Evolutionary conservation across 495 filamentous ascomycete genomes (phyloP).

Genomic region (Parathielavia hyrcaniae): DNA sequence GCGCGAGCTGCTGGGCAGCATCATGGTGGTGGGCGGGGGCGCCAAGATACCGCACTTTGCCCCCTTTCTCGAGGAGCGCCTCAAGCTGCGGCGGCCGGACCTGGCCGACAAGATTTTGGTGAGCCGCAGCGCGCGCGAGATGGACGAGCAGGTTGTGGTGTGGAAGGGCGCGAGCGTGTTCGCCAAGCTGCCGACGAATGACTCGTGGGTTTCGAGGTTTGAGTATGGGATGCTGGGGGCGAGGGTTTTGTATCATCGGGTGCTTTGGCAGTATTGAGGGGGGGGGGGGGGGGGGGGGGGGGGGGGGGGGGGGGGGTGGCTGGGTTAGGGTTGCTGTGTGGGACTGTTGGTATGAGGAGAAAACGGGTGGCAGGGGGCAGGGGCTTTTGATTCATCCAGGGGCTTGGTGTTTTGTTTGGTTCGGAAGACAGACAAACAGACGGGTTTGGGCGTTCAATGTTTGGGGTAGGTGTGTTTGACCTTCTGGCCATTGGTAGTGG

Average conservation of each 20-base stretch:
- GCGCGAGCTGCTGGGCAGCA: constrained; percentile 81
- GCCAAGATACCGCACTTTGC: constrained; percentile 72
- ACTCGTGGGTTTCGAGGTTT: constrained; percentile 81
- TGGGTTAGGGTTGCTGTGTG: not conserved
- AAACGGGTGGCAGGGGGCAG: too few species aligned
- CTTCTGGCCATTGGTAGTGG: too few species aligned
- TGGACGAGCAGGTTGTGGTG: constrained; percentile 88
- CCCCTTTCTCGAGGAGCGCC: constrained; percentile 69
- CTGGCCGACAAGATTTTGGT: constrained; percentile 80
- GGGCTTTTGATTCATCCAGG: too few species aligned
- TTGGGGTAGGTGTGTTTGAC: too few species aligned
- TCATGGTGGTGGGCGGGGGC: constrained; percentile 94
- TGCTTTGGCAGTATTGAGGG: constrained; percentile 64
- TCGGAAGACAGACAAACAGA: too few species aligned
- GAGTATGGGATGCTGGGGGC: constrained; percentile 86
- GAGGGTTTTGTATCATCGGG: constrained; percentile 77
- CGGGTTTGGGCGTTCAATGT: too few species aligned
- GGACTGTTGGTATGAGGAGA: too few species aligned
- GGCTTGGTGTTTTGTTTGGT: not conserved
- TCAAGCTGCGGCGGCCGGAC: constrained; percentile 62
- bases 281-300: not conserved
- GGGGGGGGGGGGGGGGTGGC: not conserved
- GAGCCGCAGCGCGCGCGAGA: constrained; percentile 77
- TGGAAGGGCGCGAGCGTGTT: constrained; percentile 99
- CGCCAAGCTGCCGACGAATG: constrained; percentile 85